Base-by-base conservation (phyloP, 2,329 filamentous ascomycete genomes). In the Stylonectria norvegica region DNA sequence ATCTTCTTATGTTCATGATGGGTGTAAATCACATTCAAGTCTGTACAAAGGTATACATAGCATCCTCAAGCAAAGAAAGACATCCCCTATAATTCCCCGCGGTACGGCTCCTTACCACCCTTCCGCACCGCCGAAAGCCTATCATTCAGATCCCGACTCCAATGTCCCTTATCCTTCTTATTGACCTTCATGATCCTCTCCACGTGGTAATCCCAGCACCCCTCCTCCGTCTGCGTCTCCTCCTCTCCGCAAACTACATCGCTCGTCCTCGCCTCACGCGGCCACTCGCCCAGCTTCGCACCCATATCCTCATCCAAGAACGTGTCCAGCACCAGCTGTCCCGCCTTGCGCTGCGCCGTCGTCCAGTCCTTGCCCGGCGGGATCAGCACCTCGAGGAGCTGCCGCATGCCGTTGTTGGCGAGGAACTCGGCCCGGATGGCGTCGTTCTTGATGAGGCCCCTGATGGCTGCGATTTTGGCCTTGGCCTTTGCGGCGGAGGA, bases 241-340 rank as follows among this genome's bases (percentile, higher is more conserved):
- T 50, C 57, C 12, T 49, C 48, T 28, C 53, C 58, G 32, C 71
- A 77, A 34, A 60, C 49, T 40, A 52, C 52, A 15, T 68, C 65
- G 17, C 58, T 58, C 27, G 58, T 52, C 34, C 62, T 62, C 4
- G 54, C 48, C 15, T 49, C 52, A 16, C 48, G 65, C 0, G 79
- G 79, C 78, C 78, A 84, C 46, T 77, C 63, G 0, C 78, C 76
- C 14, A 73, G 48, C 17, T 67, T 65, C 3, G 80, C 80, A 28
- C 80, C 79, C 71, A 83, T 80, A 41, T 76, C 71, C 46, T 75
- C 72, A 53, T 86, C 81, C n/a, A 86, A 64, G 55, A 85, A 86
- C 44, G 72, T 81, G 55, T 86, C 82, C 22, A 76, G 68, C 19
- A 83, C 70, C 40, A 85, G 67, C 44, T 79, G 69, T 2, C 74